Base-by-base conservation (phyloP, 129 eudicot genomes). In the Escallonia rubra region DNA sequence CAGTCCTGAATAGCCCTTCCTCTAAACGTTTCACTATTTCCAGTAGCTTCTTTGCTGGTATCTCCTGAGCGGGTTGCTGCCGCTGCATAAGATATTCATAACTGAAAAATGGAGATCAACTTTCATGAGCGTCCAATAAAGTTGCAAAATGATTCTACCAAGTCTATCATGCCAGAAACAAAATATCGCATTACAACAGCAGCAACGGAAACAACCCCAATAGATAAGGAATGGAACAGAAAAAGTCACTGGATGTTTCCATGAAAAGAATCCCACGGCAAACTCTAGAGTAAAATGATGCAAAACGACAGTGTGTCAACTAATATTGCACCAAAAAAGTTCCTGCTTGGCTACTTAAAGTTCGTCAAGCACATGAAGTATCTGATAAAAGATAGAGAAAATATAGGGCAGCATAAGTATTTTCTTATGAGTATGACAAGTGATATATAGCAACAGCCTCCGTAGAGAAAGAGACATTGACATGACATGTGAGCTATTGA, bases 21-120 rank as follows among this genome's bases (percentile, higher is more conserved):
- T 92, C 98, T 72, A 92, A 76, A 41, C 91, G 89, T 65, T 57
- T 83, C 57, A 79, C 90, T 61, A 92, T 48, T 50, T 86, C 96
- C 10, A 68, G 2, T 65, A 89, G 47, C 74, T 69, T 92, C 83
- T 53, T 78, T 43, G 50, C 51, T 55, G 86, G 60, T 45, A 68
- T 57, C 3, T 80, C 91, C 42, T 63, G 80, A 42, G 76, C 58
- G 11, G 78, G 87, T 43, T 68, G 75, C 58, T 73, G 85, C 61
- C 86, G 87, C 66, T 58, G 76, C 84, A 76, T 72, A n/a, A 89
- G 75, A 70, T 16, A 83, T 3, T 80, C 87, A 45, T 50, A 82
- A 66, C 98, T 92, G 89, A 72, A 82, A 77, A 69, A 49, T 40
- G 41, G 56, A 57, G 66, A 45, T 12, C 57, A 59, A 65, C 6